Conservation (phyloP, 352 stramenopile species). For the Phytophthora cryptogea region DNA sequence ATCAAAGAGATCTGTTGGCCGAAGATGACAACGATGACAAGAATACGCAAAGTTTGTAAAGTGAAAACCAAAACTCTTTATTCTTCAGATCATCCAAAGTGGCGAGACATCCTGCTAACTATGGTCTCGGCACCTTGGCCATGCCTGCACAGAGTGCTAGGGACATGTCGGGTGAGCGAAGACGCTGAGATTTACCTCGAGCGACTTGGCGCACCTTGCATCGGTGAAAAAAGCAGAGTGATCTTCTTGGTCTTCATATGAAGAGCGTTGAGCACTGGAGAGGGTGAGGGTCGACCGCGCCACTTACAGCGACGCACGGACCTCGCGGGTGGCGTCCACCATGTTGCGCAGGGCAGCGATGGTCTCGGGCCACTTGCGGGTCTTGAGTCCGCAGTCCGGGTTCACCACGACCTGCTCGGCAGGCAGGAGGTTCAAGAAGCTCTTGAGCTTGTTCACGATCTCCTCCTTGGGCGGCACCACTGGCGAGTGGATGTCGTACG, state of each 20-base stretch:
- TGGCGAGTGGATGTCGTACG: conserved; percentile 95
- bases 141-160: conserved; percentile 30
- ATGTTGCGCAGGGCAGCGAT: conserved; percentile 90
- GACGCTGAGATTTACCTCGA: conserved; percentile 21
- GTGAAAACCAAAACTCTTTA: conserved; percentile 35
- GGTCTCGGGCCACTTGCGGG: conserved; percentile 91
- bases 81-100: conserved; percentile 40
- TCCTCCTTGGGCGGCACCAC: conserved; percentile 89
- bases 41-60: conserved; percentile 1
- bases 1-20: not conserved
- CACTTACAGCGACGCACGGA: conserved; percentile 67
- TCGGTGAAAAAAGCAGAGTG: conserved; percentile 31
- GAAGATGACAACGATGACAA: not conserved
- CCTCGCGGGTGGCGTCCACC: conserved; percentile 80
- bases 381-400: conserved; percentile 95
- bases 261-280: not conserved
- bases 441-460: conserved; percentile 89
- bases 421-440: conserved; percentile 83
- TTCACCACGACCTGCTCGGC: conserved; percentile 87
- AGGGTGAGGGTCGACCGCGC: not conserved
- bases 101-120: conserved; percentile 46
- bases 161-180: conserved; percentile 42
- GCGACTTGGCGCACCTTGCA: conserved; percentile 34
- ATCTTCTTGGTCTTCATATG: conserved; percentile 24
- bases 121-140: conserved; percentile 42